Evolutionary conservation across 2,329 filamentous ascomycete genomes (phyloP).

Genomic region (Capronia americana): DNA sequence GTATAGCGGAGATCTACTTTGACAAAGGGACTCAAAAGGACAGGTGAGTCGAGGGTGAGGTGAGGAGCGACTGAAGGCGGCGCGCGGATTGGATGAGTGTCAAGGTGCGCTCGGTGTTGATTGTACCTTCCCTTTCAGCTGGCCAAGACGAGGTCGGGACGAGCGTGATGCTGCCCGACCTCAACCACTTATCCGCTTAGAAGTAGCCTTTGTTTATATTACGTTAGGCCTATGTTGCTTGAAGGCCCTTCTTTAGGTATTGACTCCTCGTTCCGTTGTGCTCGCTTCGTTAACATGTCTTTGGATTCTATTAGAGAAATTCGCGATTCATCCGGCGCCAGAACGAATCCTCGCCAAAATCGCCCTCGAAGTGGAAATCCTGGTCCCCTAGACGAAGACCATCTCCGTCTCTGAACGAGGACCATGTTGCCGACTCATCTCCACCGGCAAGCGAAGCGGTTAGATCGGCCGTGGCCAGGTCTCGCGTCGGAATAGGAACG

Average conservation of each 20-base stretch:
- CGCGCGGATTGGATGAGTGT: not conserved
- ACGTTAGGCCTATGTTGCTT: no score
- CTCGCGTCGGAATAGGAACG: not conserved
- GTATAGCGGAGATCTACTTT: not conserved
- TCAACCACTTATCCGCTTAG: no score
- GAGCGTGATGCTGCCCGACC: no score
- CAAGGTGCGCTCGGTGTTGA: not conserved
- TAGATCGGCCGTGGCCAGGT: not conserved
- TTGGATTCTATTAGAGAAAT: not conserved
- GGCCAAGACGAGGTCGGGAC: no score
- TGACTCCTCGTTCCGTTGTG: not conserved
- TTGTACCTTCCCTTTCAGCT: no score
- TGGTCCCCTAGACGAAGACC: not conserved
- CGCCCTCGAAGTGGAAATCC: not conserved
- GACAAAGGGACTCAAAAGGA: not conserved
- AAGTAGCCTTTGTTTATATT: no score
- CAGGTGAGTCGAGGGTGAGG: constrained; percentile 2
- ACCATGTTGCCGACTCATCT: no score
- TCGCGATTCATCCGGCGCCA: not conserved
- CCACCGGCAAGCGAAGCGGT: not conserved
- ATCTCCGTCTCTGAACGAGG: not conserved
- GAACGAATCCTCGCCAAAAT: not conserved
- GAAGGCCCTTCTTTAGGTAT: not conserved
- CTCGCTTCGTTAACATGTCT: not conserved
- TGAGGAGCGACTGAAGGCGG: constrained; percentile 9